Evolutionary conservation across 371 early-diverging fungal species (phyloP), one percentile per base, ranked within the genome.

Genomic region (Mortierella sp.): DNA sequence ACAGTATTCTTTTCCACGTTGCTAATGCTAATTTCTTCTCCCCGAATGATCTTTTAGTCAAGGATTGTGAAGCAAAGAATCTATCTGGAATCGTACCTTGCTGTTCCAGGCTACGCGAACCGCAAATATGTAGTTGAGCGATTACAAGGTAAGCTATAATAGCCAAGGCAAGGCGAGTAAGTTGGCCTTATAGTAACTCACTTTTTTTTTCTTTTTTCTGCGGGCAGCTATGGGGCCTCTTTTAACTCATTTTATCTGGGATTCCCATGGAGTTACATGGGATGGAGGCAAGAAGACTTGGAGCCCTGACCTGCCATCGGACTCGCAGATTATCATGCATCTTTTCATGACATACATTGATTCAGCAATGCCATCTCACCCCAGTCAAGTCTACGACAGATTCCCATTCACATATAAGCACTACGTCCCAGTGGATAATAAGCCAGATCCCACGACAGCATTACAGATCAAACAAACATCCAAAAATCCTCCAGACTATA

Each of bases 351-450:
- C 70, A 20, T 83, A 63, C 47, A 64, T 83, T 65, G 83, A 83
- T 45, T 35, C 76, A 55, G 64, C 72, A 0, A 83, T 83, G 83
- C 83, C 83, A 2, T 47, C 77, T 14, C 83, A 83, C 18, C 69
- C 76, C 2, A 52, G 62, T n/a, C 66, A 73, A 63, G 51, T 68
- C 3, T 67, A 60, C 18, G 73, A 73, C 58, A 77, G 83, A 1
- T 83, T 83, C 68, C 73, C 68, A n/a, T 83, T 83, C 74, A 70
- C 83, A 47, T 77, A 76, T 68, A 83, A 77, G 71, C 64, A 77
- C 54, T 76, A 76, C 57, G 83, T 76, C 1, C 73, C 83, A 10
- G 64, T 83, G 70, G 83, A 83, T 32, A 62, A 61, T 16, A 83
- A 83, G 63, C 77, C 77, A 3, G 83, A 83, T 54, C 60, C 68